These are phyloP conservation scores for Elsinoe perseae DNA, from an alignment of 2,329 filamentous ascomycete species.

Conservation along the genomic window DNA sequence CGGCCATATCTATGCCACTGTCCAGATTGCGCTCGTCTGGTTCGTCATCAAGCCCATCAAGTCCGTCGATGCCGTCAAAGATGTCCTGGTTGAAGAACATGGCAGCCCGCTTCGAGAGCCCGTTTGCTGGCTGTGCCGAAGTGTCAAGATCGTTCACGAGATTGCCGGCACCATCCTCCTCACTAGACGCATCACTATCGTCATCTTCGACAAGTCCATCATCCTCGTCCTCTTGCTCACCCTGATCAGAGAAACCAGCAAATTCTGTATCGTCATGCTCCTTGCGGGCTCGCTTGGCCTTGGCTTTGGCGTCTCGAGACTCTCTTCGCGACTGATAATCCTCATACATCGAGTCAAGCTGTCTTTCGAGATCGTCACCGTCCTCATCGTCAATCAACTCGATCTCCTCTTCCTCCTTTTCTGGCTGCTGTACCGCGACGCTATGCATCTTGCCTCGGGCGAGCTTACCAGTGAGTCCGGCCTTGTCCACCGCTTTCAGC, in stretches of 20 bases:
- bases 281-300: constrained; percentile 79
- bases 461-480: constrained; percentile 55
- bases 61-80: constrained; percentile 71
- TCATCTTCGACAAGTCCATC: constrained; percentile 47
- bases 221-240: constrained; percentile 50
- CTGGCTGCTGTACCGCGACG: constrained; percentile 46
- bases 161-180: constrained; percentile 36
- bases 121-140: constrained; percentile 42
- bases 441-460: constrained; percentile 71
- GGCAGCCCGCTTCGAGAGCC: constrained; percentile 74
- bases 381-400: constrained; percentile 61
- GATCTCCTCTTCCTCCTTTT: constrained; percentile 38
- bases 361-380: constrained; percentile 70
- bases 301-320: constrained; percentile 74
- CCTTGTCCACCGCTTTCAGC: constrained; percentile 72
- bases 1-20: constrained; percentile 33
- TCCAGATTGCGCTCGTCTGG: constrained; percentile 38
- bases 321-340: constrained; percentile 74
- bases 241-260: constrained; percentile 72
- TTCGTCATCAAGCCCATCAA: constrained; percentile 54
- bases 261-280: constrained; percentile 81
- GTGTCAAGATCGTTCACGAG: constrained; percentile 58
- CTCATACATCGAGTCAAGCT: constrained; percentile 83
- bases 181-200: constrained; percentile 55
- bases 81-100: constrained; percentile 93